Conservation (phyloP, 75 land plant species). For the Cunninghamia lanceolata region DNA sequence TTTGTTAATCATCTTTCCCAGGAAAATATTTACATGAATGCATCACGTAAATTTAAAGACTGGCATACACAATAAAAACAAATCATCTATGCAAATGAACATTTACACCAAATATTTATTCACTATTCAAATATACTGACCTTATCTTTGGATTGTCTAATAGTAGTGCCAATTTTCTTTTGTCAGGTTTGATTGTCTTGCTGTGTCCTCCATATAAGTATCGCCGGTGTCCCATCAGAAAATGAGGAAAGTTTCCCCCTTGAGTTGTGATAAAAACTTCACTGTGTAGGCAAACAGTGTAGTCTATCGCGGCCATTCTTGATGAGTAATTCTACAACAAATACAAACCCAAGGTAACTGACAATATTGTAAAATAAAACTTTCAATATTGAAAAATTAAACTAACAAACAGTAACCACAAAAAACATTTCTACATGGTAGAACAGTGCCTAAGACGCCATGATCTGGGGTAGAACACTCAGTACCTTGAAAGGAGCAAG, state of each 20-base stretch:
- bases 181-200: slow-evolving; percentile 91
- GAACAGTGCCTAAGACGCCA: background rate
- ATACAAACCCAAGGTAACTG: background rate
- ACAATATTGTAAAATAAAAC: background rate
- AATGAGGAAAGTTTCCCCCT: slow-evolving; percentile 99
- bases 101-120: slow-evolving; percentile 28
- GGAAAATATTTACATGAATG: background rate
- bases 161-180: slow-evolving; percentile 78
- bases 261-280: slow-evolving; percentile 99
- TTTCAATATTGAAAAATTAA: background rate
- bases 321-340: slow-evolving; percentile 78
- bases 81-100: slow-evolving; percentile 8
- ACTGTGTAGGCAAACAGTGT: slow-evolving; percentile 95
- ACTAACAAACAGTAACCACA: background rate
- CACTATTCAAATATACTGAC: slow-evolving; percentile 13
- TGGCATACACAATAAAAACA: background rate
- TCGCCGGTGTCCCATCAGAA: slow-evolving; percentile 94
- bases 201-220: slow-evolving; percentile 87
- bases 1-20: background rate
- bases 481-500: slow-evolving; percentile 77
- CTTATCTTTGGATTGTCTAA: slow-evolving; percentile 70
- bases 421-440: too few relatives aligned
- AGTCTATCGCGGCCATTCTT: slow-evolving; percentile 97
- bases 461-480: background rate
- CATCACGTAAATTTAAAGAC: background rate